Evolutionary conservation across 169 alveolate genomes (phyloP).

Genomic region (Neospora caninum): DNA sequence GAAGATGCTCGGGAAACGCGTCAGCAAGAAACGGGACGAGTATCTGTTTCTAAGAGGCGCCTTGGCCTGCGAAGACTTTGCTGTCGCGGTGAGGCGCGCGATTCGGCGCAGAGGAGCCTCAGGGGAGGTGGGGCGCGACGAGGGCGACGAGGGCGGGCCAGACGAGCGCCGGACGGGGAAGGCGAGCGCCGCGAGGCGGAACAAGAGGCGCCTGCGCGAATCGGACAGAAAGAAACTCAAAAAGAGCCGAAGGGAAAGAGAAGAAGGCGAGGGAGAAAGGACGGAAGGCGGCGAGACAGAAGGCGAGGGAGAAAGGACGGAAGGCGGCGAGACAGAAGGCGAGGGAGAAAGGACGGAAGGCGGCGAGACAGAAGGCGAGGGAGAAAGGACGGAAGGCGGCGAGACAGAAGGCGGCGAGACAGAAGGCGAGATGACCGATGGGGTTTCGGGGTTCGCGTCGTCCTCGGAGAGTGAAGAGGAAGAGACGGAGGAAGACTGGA

Average conservation of each 20-base stretch:
- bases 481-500: background rate
- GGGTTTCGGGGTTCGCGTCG: background rate
- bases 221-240: background rate
- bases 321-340: background rate
- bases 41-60: background rate
- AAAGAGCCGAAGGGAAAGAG: background rate
- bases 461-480: background rate
- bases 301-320: background rate
- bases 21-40: background rate
- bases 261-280: background rate
- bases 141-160: no score
- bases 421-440: background rate
- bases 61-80: background rate
- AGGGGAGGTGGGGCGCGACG: no score
- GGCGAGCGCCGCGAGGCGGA: no score
- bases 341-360: background rate
- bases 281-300: background rate
- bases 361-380: background rate
- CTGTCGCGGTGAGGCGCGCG: background rate
- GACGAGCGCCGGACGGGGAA: no score
- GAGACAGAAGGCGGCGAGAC: background rate
- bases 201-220: no score
- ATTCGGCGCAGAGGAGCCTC: background rate
- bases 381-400: background rate
- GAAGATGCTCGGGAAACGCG: background rate